phyloP scores from a whole-genome alignment of 306 rosid species.

The Vicia sativa region DNA sequence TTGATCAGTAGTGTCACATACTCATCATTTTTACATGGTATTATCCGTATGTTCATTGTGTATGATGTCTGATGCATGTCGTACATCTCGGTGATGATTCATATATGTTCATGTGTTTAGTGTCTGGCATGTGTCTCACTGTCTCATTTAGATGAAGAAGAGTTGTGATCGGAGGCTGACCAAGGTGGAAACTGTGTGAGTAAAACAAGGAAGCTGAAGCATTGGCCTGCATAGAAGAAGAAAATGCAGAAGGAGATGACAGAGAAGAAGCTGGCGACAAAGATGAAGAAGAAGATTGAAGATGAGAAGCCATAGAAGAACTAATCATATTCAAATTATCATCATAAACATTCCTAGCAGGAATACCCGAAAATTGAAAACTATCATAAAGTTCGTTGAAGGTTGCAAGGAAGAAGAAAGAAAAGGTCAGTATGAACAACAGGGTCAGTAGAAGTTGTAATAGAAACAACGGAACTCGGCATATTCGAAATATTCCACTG shows the following conservation, averaged over 20 bases:
- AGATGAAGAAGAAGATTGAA: slow-evolving; percentile 36
- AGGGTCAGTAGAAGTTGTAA: slow-evolving; percentile 52
- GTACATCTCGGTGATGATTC: too few relatives aligned
- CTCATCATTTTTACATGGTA: too few relatives aligned
- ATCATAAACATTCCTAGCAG: slow-evolving; percentile 34
- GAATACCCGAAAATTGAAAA: slow-evolving; percentile 17
- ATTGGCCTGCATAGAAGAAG: slow-evolving; percentile 32
- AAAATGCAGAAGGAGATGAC: slow-evolving; percentile 28
- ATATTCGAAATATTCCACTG: slow-evolving; percentile 18
- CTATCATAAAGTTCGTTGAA: neutral
- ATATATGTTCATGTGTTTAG: too few relatives aligned
- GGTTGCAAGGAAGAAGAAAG: slow-evolving; percentile 22
- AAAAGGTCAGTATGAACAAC: slow-evolving; percentile 47
- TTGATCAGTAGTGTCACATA: too few relatives aligned
- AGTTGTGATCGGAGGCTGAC: slow-evolving; percentile 42
- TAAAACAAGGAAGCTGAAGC: slow-evolving; percentile 16
- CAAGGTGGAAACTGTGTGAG: slow-evolving; percentile 40
- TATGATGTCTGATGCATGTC: too few relatives aligned
- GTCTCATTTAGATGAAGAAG: slow-evolving; percentile 40
- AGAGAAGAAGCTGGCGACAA: slow-evolving; percentile 34
- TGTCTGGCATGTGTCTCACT: too few relatives aligned
- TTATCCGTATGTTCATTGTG: too few relatives aligned
- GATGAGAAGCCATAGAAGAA: slow-evolving; percentile 44
- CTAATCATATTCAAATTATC: slow-evolving; percentile 34
- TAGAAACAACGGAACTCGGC: slow-evolving; percentile 38